phyloP scores from a whole-genome alignment of 768 basidiomycete genomes.

The Lentinula boryana region DNA sequence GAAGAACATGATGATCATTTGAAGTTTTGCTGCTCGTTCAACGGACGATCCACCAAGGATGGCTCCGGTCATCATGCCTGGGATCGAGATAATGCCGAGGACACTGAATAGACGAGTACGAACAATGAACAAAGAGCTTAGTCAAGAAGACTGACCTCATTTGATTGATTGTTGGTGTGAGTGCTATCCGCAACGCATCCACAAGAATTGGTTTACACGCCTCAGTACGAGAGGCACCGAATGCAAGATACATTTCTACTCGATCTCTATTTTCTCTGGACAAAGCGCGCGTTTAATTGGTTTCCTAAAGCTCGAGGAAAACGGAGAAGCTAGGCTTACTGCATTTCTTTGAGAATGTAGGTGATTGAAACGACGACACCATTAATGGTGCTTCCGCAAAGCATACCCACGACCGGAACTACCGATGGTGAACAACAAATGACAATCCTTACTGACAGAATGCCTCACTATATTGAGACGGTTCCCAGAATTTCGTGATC shows the following conservation, averaged over 20 bases:
- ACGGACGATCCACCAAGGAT: slow-evolving; percentile 83
- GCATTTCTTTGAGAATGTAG: slow-evolving; percentile 70
- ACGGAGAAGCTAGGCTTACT: slow-evolving; percentile 34
- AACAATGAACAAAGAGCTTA: background rate
- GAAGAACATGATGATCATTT: slow-evolving; percentile 96
- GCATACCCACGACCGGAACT: slow-evolving; percentile 86
- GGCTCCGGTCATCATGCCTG: slow-evolving; percentile 91
- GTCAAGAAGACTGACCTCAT: slow-evolving; percentile 53
- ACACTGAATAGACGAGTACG: slow-evolving; percentile 36
- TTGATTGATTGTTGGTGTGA: slow-evolving; percentile 78
- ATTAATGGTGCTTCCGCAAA: slow-evolving; percentile 75
- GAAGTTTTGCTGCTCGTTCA: slow-evolving; percentile 77
- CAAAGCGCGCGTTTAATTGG: too few species aligned
- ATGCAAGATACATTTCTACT: slow-evolving; percentile 79
- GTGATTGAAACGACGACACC: slow-evolving; percentile 67
- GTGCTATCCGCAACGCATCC: slow-evolving; percentile 72
- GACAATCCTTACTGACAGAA: background rate
- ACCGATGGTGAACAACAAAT: background rate
- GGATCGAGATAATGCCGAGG: slow-evolving; percentile 72
- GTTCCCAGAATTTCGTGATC: slow-evolving; percentile 75
- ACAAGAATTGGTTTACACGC: slow-evolving; percentile 76
- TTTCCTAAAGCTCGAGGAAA: background rate
- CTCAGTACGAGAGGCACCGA: slow-evolving; percentile 79
- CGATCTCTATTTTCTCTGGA: slow-evolving; percentile 77
- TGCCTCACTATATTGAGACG: slow-evolving; percentile 68